A percentile compares a stretch with the other conserved stretches of the same genome.
Conservation (phyloP, 345 rosid species). For the Brassica juncea region DNA sequence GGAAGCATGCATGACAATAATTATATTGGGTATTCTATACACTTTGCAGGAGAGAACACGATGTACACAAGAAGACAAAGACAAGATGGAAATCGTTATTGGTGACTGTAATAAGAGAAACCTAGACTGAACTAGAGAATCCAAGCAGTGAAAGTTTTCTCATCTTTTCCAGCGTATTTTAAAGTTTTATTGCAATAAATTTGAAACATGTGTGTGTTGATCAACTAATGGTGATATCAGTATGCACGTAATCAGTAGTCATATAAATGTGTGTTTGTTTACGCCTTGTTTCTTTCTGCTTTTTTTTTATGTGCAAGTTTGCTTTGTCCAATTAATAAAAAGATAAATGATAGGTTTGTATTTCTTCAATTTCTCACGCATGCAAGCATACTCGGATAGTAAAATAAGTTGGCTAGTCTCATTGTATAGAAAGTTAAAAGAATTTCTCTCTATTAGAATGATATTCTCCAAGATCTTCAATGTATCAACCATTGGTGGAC, state of each 20-base stretch:
- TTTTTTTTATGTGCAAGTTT: constrained; percentile 26
- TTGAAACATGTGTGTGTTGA: constrained; percentile 24
- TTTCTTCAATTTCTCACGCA: constrained; percentile 18
- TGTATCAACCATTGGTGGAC: background rate
- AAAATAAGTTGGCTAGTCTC: background rate
- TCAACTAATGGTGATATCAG: constrained; percentile 15
- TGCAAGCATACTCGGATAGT: background rate
- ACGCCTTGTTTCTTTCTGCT: constrained; percentile 20
- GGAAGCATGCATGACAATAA: constrained; percentile 19
- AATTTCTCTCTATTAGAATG: background rate
- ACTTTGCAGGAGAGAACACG: constrained; percentile 32
- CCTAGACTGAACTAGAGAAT: constrained; percentile 21
- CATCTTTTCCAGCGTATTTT: constrained; percentile 23
- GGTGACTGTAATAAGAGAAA: constrained; percentile 32
- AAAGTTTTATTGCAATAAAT: constrained; percentile 32
- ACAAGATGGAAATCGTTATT: constrained; percentile 15
- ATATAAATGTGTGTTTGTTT: constrained; percentile 19
- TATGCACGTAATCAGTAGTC: constrained; percentile 18
- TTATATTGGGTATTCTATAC: background rate
- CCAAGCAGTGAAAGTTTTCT: constrained; percentile 28
- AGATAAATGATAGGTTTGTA: background rate
- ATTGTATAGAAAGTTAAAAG: background rate
- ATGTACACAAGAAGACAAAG: constrained; percentile 31
- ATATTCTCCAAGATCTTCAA: background rate
- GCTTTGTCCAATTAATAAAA: constrained; percentile 29